Evolutionary conservation across 179 eudicot genomes (phyloP), one percentile per base, ranked within the genome.

Genomic region (Sideroxylon spinosum): DNA sequence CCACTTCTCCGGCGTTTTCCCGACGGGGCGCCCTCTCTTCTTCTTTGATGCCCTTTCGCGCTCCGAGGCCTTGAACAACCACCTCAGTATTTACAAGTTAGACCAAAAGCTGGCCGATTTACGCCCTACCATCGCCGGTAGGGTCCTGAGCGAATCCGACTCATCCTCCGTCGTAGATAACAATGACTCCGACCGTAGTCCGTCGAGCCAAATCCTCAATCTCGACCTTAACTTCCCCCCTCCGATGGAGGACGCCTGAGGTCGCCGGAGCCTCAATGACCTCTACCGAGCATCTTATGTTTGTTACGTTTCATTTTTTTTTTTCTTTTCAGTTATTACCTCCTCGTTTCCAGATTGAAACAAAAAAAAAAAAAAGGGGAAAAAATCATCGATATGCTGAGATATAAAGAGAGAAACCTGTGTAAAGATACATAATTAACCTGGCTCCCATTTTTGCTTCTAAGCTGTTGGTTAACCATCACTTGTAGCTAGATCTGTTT

Each of bases 111-210:
- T 20, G 0, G 52, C 53, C 6, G 49, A 48, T 48, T 44, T 25
- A 2, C 59, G 48, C 17, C 78, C 72, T 0, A 14, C 46, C 65
- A 64, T 26, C 9, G 56, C 49, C 6, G 75, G 70, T 2, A 81
- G 76, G 3, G 81, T 50, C 14, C 86, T 76, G 71, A 89, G 92
- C 73, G 89, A 88, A 73, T 89, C 93, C 3, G 93, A 89, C 19
- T 88, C 91, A 0, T 89, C 93, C 1, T 89, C 93, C 5, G 87
- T 88, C 62, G 89, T 86, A 11, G 89, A 86, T 84, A 79, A 85
- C 68, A 78, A 77, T 22, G 70, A 73, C 28, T 22, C 50, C 8
- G 71, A 53, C 57, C 79, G 73, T 20, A 68, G 20, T 10, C 61
- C 76, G 68, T 46, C 62, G 50, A 75, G 28, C 79, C 65, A 76